A percentile compares a stretch with the other conserved stretches of the same genome.
Evolutionary conservation across 495 filamentous ascomycete genomes (phyloP).

Genomic region (Penicillium diatomitis): DNA sequence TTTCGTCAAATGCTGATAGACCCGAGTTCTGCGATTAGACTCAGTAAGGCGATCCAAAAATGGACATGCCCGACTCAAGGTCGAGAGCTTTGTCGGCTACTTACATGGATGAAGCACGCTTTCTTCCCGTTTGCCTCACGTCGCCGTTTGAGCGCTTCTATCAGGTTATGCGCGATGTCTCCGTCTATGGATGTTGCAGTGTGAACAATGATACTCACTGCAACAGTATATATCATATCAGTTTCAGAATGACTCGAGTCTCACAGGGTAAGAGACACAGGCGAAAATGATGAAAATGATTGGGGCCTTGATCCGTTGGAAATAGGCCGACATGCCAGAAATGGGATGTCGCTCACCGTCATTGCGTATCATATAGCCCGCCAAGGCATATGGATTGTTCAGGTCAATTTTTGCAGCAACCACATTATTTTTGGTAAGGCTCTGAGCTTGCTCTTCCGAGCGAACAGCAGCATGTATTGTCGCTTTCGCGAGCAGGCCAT

Average conservation of each 20-base stretch:
- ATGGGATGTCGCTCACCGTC: background rate
- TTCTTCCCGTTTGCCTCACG: conserved; percentile 1
- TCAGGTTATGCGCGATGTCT: background rate
- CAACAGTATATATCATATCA: background rate
- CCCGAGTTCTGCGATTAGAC: background rate
- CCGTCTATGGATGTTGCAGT: conserved; percentile 2
- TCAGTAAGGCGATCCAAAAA: background rate
- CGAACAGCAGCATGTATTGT: conserved; percentile 3
- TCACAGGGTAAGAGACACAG: no score
- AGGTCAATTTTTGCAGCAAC: conserved; percentile 1
- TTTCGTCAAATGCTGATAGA: background rate
- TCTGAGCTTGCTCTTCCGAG: conserved; percentile 4
- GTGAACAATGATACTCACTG: conserved; percentile 2
- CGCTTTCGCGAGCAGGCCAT: background rate
- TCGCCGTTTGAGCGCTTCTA: background rate
- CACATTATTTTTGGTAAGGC: background rate
- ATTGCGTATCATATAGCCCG: conserved; percentile 1
- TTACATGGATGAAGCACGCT: conserved; percentile 1
- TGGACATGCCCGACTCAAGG: no score
- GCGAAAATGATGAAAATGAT: no score
- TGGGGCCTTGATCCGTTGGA: no score
- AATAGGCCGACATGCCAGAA: no score
- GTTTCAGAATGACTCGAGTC: no score
- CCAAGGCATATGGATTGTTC: background rate
- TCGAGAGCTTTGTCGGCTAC: background rate